phyloP scores from a whole-genome alignment of 192 early-diverging fungal species.

The Coemansia sp. region DNA sequence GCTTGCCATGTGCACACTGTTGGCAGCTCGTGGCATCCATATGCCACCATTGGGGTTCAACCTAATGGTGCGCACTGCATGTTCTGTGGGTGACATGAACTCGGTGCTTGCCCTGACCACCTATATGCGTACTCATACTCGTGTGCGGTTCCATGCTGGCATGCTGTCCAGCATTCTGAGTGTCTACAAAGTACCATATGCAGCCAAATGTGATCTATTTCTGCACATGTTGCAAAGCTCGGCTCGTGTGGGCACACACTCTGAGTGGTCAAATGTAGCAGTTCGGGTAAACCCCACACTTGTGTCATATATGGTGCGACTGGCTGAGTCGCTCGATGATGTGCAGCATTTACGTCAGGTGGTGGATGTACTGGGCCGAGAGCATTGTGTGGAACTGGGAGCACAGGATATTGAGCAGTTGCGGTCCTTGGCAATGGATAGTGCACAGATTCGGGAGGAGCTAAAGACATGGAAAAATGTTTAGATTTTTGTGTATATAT shows the following conservation, averaged over 20 bases:
- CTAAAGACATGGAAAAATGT: too few species aligned
- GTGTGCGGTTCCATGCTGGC: slow-evolving; percentile 14
- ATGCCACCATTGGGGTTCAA: slow-evolving; percentile 22
- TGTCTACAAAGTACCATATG: background rate
- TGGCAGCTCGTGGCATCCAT: slow-evolving; percentile 6
- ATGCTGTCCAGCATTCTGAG: slow-evolving; percentile 23
- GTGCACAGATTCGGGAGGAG: too few species aligned
- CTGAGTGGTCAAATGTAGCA: background rate
- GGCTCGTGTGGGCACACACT: background rate
- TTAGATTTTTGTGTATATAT: too few species aligned
- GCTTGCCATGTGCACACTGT: background rate
- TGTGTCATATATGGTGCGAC: background rate
- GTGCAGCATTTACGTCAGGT: background rate
- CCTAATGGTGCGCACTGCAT: slow-evolving; percentile 5
- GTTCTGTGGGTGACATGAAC: slow-evolving; percentile 2
- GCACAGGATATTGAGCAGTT: too few species aligned
- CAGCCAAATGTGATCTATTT: background rate
- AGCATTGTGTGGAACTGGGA: too few species aligned
- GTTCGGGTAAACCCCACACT: background rate
- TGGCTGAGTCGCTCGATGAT: background rate
- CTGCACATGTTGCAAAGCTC: background rate
- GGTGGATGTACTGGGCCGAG: too few species aligned
- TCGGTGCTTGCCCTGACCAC: background rate
- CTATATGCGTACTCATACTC: slow-evolving; percentile 12
- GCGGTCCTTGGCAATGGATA: too few species aligned